phyloP scores from a whole-genome alignment of 495 filamentous ascomycete genomes.

The Penicillium goetzii region DNA sequence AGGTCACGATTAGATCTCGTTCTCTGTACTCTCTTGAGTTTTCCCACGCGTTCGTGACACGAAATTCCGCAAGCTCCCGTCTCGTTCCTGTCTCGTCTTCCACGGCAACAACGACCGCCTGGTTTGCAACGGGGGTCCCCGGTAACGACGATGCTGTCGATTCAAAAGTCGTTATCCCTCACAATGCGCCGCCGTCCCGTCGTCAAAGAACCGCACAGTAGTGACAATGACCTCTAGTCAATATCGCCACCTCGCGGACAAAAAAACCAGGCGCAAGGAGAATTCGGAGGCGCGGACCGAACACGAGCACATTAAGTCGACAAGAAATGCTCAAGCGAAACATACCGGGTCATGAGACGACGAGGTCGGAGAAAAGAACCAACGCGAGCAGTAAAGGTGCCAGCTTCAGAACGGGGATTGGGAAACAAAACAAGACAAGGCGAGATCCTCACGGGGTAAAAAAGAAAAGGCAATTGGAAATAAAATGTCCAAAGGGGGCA shows the following conservation, averaged over 20 bases:
- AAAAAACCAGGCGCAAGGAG: background rate
- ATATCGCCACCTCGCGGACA: background rate
- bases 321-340: background rate
- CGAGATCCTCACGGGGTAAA: background rate
- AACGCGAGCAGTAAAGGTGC: background rate
- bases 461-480: background rate
- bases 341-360: conserved; percentile 27
- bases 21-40: background rate
- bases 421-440: conserved; percentile 7
- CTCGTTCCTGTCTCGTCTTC: background rate
- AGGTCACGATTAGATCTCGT: background rate
- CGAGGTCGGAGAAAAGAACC: background rate
- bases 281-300: background rate
- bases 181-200: background rate
- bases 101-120: background rate
- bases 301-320: conserved; percentile 21
- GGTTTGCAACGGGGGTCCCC: background rate
- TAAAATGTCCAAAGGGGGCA: conserved; percentile 5
- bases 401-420: background rate
- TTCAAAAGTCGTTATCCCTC: background rate
- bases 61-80: background rate
- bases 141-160: background rate
- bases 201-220: background rate
- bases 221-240: background rate
- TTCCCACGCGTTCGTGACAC: conserved; percentile 4